Conservation (phyloP, 768 basidiomycete genomes). For the Grammothele lineata region DNA sequence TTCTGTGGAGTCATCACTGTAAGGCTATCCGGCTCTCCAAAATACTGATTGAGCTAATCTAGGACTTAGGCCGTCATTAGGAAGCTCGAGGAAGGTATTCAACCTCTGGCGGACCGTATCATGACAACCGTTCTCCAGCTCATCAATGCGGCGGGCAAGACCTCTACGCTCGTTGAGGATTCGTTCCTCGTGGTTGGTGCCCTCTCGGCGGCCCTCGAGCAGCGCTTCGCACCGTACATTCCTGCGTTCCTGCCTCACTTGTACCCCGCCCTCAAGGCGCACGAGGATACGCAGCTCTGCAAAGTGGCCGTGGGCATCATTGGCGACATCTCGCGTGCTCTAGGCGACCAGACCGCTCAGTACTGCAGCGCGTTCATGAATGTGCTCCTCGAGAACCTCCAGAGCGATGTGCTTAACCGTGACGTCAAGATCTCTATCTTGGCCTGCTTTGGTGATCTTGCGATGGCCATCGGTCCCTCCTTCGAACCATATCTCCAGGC, state of each 20-base stretch:
- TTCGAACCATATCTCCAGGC: slow-evolving; percentile 90
- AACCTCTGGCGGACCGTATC: slow-evolving; percentile 87
- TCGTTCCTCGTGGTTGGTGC: slow-evolving; percentile 93
- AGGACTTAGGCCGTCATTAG: slow-evolving; percentile 70
- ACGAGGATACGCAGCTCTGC: slow-evolving; percentile 95
- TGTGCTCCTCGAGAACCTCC: slow-evolving; percentile 85
- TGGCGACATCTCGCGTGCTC: slow-evolving; percentile 92
- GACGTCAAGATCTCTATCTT: slow-evolving; percentile 97
- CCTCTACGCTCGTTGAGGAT: slow-evolving; percentile 93
- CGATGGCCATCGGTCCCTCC: slow-evolving; percentile 78
- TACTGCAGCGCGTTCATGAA: slow-evolving; percentile 91
- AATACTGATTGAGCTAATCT: too few relatives aligned
- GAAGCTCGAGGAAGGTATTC: slow-evolving; percentile 76
- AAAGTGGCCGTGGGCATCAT: slow-evolving; percentile 95
- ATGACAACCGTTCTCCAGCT: slow-evolving; percentile 89
- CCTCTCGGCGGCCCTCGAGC: slow-evolving; percentile 66
- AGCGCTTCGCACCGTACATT: slow-evolving; percentile 78
- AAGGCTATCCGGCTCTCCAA: slow-evolving; percentile 23
- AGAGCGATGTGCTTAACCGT: slow-evolving; percentile 84
- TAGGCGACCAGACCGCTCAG: slow-evolving; percentile 77
- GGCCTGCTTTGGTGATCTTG: slow-evolving; percentile 95
- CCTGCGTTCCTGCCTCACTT: slow-evolving; percentile 82
- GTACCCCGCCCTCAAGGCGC: slow-evolving; percentile 82
- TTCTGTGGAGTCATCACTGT: slow-evolving; percentile 88
- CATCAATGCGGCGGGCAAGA: slow-evolving; percentile 84